Percentiles rank a stretch among this genome's conserved stretches.
Evolutionary conservation across 2,329 filamentous ascomycete genomes (phyloP).

Genomic region (Aureobasidium sp.): DNA sequence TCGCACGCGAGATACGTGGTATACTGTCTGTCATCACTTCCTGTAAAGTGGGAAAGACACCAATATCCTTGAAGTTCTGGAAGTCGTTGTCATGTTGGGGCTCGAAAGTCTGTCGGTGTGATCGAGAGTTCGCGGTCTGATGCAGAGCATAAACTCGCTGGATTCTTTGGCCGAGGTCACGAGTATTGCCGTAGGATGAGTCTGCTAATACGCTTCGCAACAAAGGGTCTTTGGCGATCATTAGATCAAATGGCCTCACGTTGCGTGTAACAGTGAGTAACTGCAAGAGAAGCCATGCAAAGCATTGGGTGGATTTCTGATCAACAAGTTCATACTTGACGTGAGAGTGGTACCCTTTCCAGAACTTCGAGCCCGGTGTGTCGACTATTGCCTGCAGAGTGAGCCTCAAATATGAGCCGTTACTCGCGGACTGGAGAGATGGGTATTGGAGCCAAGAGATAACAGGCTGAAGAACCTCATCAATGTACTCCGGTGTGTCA

Average conservation of each 20-base stretch:
- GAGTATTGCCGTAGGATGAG: not conserved
- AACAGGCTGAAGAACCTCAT: not conserved
- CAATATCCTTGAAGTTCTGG: not conserved
- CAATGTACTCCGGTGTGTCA: not conserved
- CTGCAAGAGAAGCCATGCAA: not conserved
- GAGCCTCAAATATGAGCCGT: not conserved
- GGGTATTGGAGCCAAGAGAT: not conserved
- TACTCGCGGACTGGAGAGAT: not conserved
- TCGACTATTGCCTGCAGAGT: not conserved
- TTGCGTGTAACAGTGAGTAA: not conserved
- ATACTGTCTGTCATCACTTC: not conserved
- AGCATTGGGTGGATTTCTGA: not conserved
- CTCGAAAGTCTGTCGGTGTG: not conserved
- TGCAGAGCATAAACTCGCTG: not conserved
- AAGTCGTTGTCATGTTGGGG: constrained; percentile 1
- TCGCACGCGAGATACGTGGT: not conserved
- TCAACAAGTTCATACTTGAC: not conserved
- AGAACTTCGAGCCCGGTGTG: not conserved
- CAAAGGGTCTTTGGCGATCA: not conserved
- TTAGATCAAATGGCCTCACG: not conserved
- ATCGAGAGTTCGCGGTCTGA: not conserved
- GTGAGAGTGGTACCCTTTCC: not conserved
- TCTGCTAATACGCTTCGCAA: not conserved
- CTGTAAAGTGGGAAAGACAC: not conserved
- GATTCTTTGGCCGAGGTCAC: not conserved